phyloP scores from a whole-genome alignment of 202 grass and related monocot species.

The Sporobolus alterniflorus region DNA sequence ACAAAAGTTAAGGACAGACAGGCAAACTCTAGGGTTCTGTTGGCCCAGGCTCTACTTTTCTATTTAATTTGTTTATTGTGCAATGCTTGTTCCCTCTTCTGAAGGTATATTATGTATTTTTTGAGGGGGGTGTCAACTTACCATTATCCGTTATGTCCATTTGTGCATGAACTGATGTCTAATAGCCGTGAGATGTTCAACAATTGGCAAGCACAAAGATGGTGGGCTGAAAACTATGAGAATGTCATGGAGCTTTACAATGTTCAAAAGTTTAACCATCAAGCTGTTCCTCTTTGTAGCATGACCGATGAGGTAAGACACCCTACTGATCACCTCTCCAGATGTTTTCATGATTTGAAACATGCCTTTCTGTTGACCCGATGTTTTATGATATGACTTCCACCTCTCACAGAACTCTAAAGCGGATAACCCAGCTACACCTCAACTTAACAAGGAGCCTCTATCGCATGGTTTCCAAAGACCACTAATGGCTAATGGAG shows the following conservation, averaged over 20 bases:
- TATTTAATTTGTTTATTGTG: constrained; percentile 2
- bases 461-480: constrained; percentile 45
- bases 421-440: constrained; percentile 58
- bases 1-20: neutral
- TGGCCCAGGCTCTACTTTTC: neutral
- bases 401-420: constrained; percentile 58
- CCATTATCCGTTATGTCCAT: neutral
- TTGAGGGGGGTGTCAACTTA: constrained; percentile 21
- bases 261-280: constrained; percentile 74
- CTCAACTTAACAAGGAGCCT: constrained; percentile 48
- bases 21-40: neutral
- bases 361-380: neutral
- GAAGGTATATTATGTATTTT: constrained; percentile 6
- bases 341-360: constrained; percentile 2
- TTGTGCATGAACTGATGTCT: constrained; percentile 28
- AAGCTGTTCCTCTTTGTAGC: constrained; percentile 59
- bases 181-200: constrained; percentile 82
- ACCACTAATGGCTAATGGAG: constrained; percentile 40
- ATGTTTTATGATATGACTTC: constrained; percentile 16
- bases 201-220: constrained; percentile 89
- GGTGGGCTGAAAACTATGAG: constrained; percentile 93
- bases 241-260: constrained; percentile 95
- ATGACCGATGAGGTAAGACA: constrained; percentile 57
- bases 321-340: neutral
- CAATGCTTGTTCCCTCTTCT: neutral